phyloP scores from a whole-genome alignment of 1,284 basidiomycete genomes.

The Fistulinella cinereoalba region DNA sequence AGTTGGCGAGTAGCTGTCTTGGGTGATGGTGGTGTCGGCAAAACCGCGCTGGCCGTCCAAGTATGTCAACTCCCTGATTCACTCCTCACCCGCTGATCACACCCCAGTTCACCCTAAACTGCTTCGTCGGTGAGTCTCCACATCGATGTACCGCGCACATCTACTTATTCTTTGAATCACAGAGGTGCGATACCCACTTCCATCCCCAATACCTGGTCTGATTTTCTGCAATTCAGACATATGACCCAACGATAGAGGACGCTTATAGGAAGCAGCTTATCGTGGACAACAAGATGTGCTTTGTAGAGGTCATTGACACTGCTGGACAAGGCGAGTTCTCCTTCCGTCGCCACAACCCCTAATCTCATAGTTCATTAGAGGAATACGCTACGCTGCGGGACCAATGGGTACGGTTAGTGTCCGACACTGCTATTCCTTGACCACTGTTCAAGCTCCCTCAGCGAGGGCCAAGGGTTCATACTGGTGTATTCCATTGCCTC shows the following conservation, averaged over 20 bases:
- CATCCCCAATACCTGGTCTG: conserved; percentile 12
- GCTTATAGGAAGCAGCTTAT: conserved; percentile 91
- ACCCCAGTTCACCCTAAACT: conserved; percentile 83
- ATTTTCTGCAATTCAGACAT: conserved; percentile 51
- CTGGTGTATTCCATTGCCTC: conserved; percentile 98
- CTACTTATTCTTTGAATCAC: conserved; percentile 16
- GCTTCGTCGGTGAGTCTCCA: conserved; percentile 74
- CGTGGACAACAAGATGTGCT: conserved; percentile 89
- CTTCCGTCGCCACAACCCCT: conserved; percentile 5
- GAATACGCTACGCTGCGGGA: conserved; percentile 96
- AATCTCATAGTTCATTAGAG: conserved; percentile 50
- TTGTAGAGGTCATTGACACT: conserved; percentile 91
- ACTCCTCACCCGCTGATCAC: conserved; percentile 12
- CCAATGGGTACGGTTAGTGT: conserved; percentile 93
- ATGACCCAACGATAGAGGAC: conserved; percentile 93
- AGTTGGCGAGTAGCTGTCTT: conserved; percentile 92
- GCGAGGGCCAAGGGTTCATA: conserved; percentile 98
- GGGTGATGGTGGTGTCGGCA: conserved; percentile 97
- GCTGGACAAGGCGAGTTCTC: conserved; percentile 80
- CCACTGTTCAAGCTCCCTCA: conserved; percentile 34
- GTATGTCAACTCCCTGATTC: conserved; percentile 43
- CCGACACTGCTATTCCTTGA: conserved; percentile 1
- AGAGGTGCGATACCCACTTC: conserved; percentile 44
- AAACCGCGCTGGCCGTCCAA: conserved; percentile 95
- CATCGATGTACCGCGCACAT: conserved; percentile 15